Base-by-base conservation (phyloP, 768 basidiomycete genomes). In the Candolleomyces efflorescens region DNA sequence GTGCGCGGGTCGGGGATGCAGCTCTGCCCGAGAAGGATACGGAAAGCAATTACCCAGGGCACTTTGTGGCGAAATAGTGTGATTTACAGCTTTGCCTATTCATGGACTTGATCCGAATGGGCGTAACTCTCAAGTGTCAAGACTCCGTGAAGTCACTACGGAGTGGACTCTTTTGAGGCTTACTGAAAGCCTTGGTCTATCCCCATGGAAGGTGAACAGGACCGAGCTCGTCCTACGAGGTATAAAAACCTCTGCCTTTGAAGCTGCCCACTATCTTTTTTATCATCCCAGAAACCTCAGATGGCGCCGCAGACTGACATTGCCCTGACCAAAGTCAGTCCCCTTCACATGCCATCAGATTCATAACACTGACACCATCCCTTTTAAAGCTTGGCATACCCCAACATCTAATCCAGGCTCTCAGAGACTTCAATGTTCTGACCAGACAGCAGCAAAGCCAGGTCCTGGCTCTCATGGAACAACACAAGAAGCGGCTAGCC, bases 241-340 rank as follows among this genome's bases (percentile, higher is more conserved):
- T 53, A 53, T 53, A 53, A 53, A 53, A 23, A 20, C 9, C 7
- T 43, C 7, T 7, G 15, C 15, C 41, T 20, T 43, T 1, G 15
- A 3, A n/a, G 3, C 36, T 12, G 10, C 20, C 26, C 13, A 17
- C 9, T n/a, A 39, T 12, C 37, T 10, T 18, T 20, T 38, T 38
- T 18, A 1, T 0, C 6, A 20, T 18, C 15, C 37, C 17, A 32
- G n/a, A 41, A 53, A 20, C 18, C 51, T 32, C 51, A 3, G 11
- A 53, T 53, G 51, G 20, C 51, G 51, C 51, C 51, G 51, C 51
- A 53, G 10, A 7, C n/a, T 53, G 51, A 39, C 38, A 23, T 22
- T 38, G 20, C 51, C 18, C 38, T 53, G 51, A 36, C 32, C 7
- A 18, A 53, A 37, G 51, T 53, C 15, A 18, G 51, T 38, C 23